Evolutionary conservation across 169 alveolate species (phyloP).

Genomic region (Eimeria sp.): DNA sequence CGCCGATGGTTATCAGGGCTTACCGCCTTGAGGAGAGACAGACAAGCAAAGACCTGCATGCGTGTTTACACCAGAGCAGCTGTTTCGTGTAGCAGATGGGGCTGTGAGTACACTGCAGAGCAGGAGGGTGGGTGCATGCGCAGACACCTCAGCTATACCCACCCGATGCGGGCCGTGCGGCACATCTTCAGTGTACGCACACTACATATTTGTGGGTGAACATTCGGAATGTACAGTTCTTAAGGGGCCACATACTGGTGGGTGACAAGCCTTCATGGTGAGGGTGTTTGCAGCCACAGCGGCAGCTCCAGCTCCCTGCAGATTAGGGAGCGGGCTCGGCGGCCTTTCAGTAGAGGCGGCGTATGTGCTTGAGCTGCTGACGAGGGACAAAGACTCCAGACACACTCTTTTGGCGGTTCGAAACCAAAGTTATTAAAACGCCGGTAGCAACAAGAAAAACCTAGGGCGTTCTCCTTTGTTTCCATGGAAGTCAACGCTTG

Average conservation of each 20-base stretch:
- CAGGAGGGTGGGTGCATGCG: neutral
- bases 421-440: neutral
- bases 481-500: neutral
- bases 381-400: neutral
- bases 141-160: neutral
- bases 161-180: neutral
- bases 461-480: neutral
- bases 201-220: neutral
- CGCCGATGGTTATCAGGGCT: neutral
- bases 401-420: neutral
- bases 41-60: neutral
- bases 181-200: neutral
- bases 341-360: neutral
- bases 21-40: neutral
- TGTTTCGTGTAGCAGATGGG: neutral
- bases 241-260: neutral
- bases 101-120: neutral
- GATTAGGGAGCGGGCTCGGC: neutral
- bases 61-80: neutral
- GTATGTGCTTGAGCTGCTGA: neutral
- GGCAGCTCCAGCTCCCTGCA: neutral
- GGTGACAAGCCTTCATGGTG: neutral
- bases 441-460: neutral
- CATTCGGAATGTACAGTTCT: neutral
- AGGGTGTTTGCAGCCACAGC: neutral